phyloP scores from a whole-genome alignment of 2,329 filamentous ascomycete genomes.

The Beauveria sp. region DNA sequence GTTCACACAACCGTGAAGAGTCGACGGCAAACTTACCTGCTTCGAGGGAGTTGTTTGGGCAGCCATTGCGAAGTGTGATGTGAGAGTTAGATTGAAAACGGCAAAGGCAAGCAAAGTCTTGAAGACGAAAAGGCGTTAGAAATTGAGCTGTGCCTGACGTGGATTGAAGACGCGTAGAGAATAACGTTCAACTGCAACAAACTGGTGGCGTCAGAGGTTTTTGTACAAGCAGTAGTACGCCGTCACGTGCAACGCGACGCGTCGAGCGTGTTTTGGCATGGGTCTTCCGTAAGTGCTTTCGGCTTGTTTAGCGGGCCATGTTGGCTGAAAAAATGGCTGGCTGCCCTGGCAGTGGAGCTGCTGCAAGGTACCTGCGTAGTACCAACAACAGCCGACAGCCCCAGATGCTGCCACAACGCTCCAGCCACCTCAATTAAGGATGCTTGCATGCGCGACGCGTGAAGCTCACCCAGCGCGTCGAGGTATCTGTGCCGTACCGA shows the following conservation, averaged over 20 bases:
- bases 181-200: conserved; percentile 11
- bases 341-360: conserved; percentile 7
- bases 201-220: conserved; percentile 27
- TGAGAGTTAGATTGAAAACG: conserved; percentile 6
- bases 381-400: conserved; percentile 11
- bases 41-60: conserved; percentile 58
- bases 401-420: neutral
- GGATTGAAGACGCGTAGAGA: conserved; percentile 22
- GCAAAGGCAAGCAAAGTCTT: conserved; percentile 13
- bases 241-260: conserved; percentile 32
- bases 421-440: conserved; percentile 15
- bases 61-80: conserved; percentile 53
- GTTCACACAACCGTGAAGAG: neutral
- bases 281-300: conserved; percentile 4
- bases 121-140: conserved; percentile 13
- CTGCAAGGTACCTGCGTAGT: conserved; percentile 11
- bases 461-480: conserved; percentile 16
- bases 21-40: conserved; percentile 40
- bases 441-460: conserved; percentile 15
- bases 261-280: conserved; percentile 23
- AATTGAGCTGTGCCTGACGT: conserved; percentile 17
- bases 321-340: conserved; percentile 15
- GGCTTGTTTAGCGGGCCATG: conserved; percentile 17
- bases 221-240: conserved; percentile 29
- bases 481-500: conserved; percentile 13